phyloP scores from a whole-genome alignment of 768 basidiomycete species.

The Tubosaeta sp. region DNA sequence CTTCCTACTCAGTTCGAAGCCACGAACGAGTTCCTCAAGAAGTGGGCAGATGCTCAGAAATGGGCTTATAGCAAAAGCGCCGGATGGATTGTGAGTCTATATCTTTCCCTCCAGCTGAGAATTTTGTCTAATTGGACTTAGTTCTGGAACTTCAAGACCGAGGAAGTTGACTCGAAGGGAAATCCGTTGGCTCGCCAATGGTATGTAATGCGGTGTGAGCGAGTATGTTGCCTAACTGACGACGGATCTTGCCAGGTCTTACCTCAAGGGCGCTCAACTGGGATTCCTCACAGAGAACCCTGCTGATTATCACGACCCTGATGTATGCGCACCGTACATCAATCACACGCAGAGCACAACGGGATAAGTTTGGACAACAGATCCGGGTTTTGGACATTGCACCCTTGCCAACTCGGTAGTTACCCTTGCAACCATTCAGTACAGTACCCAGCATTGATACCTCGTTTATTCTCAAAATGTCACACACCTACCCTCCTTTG shows the following conservation, averaged over 20 bases:
- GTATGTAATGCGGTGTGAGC: constrained; percentile 31
- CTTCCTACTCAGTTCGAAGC: constrained; percentile 62
- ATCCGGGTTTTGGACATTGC: neutral
- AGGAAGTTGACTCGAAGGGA: constrained; percentile 45
- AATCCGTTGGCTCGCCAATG: constrained; percentile 54
- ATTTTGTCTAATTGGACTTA: constrained; percentile 10
- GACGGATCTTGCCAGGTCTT: constrained; percentile 50
- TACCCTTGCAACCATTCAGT: neutral
- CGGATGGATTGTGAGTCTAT: constrained; percentile 60
- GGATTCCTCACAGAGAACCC: constrained; percentile 68
- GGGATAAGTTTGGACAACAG: neutral
- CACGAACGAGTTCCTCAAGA: constrained; percentile 52
- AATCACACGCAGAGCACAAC: constrained; percentile 13
- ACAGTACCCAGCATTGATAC: neutral
- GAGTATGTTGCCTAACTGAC: neutral
- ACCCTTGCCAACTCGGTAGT: neutral
- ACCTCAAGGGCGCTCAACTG: constrained; percentile 52
- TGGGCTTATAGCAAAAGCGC: constrained; percentile 52
- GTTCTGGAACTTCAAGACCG: constrained; percentile 77
- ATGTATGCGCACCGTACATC: constrained; percentile 59
- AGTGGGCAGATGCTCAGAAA: constrained; percentile 80
- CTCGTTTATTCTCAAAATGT: neutral
- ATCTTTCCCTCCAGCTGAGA: neutral
- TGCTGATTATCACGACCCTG: constrained; percentile 46
- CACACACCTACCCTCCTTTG: neutral